phyloP scores from a whole-genome alignment of 2,329 filamentous ascomycete species.

The Botrytis paeoniae region DNA sequence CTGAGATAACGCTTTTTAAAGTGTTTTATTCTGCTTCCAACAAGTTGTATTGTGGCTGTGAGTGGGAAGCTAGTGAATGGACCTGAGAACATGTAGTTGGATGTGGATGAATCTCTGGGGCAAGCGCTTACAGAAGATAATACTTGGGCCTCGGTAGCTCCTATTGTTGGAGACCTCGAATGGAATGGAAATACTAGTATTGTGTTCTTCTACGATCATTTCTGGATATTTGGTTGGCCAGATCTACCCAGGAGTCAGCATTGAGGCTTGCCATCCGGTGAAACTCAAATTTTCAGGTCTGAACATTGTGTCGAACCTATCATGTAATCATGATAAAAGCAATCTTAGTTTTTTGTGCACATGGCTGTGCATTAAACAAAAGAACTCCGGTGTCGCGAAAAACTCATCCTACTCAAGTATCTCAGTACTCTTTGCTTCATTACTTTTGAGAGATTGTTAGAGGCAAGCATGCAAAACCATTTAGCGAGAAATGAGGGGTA shows the following conservation, averaged over 20 bases:
- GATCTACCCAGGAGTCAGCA: background rate
- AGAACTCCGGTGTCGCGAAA: background rate
- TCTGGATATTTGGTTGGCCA: rapidly evolving
- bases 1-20: background rate
- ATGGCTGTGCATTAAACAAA: background rate
- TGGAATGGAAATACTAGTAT: background rate
- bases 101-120: background rate
- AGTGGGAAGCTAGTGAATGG: background rate
- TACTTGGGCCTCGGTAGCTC: background rate
- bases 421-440: background rate
- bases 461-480: background rate
- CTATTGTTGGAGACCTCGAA: background rate
- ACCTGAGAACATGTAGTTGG: background rate
- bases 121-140: background rate
- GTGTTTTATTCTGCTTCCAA: background rate
- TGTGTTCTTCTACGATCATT: background rate
- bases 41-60: background rate
- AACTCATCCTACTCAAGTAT: background rate
- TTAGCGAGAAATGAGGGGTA: background rate
- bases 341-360: background rate
- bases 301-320: background rate
- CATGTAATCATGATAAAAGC: background rate
- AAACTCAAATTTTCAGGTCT: background rate
- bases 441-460: background rate
- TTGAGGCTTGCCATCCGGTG: background rate